These are phyloP conservation scores for Exophiala phaeomuriformis DNA, from an alignment of 2,329 filamentous ascomycete genomes.

Conservation along the genomic window DNA sequence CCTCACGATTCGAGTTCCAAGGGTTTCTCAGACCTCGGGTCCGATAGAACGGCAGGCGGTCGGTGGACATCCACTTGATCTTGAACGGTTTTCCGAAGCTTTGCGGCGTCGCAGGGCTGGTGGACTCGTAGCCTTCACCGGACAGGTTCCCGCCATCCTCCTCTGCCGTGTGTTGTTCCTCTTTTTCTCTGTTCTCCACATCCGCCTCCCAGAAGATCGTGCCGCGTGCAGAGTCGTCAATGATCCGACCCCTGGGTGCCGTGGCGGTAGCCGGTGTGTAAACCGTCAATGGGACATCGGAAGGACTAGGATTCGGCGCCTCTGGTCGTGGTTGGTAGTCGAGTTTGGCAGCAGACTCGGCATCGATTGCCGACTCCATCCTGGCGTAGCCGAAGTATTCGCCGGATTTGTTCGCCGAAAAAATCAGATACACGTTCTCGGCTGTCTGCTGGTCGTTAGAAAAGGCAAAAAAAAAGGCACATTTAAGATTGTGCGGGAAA, in stretches of 20 bases:
- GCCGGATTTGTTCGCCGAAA: slow-evolving; percentile 94
- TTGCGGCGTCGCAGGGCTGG: slow-evolving; percentile 38
- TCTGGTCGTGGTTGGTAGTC: slow-evolving; percentile 62
- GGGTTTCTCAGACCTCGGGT: slow-evolving; percentile 82
- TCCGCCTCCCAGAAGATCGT: slow-evolving; percentile 96
- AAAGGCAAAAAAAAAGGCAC: no score
- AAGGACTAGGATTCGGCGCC: slow-evolving; percentile 34
- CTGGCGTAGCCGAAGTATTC: slow-evolving; percentile 94
- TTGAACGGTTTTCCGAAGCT: slow-evolving; percentile 87
- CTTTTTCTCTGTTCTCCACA: slow-evolving; percentile 40
- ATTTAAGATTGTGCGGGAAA: no score
- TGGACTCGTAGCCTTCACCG: slow-evolving; percentile 19
- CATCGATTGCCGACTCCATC: slow-evolving; percentile 77
- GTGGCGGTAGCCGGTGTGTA: slow-evolving; percentile 69
- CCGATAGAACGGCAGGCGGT: slow-evolving; percentile 76
- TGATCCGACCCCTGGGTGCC: slow-evolving; percentile 75
- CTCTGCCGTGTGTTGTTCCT: slow-evolving; percentile 31
- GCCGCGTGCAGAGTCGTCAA: slow-evolving; percentile 85
- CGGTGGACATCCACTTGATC: slow-evolving; percentile 82
- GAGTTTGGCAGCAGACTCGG: slow-evolving; percentile 60
- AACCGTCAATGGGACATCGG: slow-evolving; percentile 71
- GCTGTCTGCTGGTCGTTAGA: slow-evolving; percentile 48
- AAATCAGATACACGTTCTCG: slow-evolving; percentile 83
- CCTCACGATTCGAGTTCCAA: slow-evolving; percentile 90
- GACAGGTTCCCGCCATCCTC: slow-evolving; percentile 20